Conservation (phyloP, 1,284 basidiomycete genomes). For the Leucoagaricus sp. region DNA sequence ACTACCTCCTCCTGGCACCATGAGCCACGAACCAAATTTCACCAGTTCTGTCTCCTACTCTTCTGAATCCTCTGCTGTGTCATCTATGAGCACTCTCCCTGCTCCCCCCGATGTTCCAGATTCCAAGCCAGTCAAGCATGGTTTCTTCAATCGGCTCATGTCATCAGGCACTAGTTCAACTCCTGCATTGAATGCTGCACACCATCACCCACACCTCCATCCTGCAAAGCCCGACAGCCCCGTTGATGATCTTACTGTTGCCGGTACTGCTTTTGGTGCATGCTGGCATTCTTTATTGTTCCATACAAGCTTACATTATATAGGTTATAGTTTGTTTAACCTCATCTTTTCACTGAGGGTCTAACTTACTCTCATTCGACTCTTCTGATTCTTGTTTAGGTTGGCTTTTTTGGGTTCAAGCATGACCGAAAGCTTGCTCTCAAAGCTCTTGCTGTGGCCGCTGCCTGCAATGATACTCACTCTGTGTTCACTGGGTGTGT, state of each 20-base stretch:
- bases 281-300: constrained; percentile 12
- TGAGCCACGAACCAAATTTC: constrained; percentile 18
- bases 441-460: constrained; percentile 49
- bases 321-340: constrained; percentile 73
- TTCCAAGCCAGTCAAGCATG: constrained; percentile 18
- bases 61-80: constrained; percentile 23
- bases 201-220: constrained; percentile 20
- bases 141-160: constrained; percentile 39
- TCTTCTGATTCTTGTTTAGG: background rate
- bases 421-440: background rate
- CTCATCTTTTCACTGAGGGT: constrained; percentile 65
- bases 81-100: constrained; percentile 25
- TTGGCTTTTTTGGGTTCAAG: background rate
- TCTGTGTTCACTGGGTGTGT: constrained; percentile 70
- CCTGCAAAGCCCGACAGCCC: constrained; percentile 45
- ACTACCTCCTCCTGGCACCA: constrained; percentile 40
- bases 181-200: constrained; percentile 22
- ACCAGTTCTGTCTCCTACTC: constrained; percentile 25
- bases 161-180: constrained; percentile 19
- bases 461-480: constrained; percentile 67
- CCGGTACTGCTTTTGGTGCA: constrained; percentile 74
- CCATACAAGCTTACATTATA: background rate
- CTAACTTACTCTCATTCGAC: background rate
- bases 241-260: constrained; percentile 65
- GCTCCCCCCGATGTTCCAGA: constrained; percentile 5